These are phyloP conservation scores for Fomitiporia mediterranea DNA, from an alignment of 1,284 basidiomycete genomes.

Conservation along the genomic window DNA sequence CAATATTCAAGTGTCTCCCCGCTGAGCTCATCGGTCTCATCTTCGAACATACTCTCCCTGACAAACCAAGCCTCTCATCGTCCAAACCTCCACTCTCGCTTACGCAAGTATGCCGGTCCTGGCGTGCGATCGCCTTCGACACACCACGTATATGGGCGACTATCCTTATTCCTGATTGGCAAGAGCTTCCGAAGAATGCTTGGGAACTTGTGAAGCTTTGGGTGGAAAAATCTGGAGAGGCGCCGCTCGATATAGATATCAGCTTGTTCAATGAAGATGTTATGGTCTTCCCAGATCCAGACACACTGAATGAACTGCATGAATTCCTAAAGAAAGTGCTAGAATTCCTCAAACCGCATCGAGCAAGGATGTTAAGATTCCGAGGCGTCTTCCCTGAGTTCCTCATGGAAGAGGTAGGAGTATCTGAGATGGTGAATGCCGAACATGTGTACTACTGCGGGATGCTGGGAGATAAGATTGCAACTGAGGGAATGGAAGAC, in stretches of 20 bases:
- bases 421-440: constrained; percentile 12
- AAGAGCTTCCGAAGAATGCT: not conserved
- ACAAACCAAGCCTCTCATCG: not conserved
- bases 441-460: constrained; percentile 11
- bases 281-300: constrained; percentile 4
- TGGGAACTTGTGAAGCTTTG: constrained; percentile 13
- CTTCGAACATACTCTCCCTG: constrained; percentile 6
- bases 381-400: constrained; percentile 15
- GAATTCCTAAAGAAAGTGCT: not conserved
- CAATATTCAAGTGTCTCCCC: not conserved
- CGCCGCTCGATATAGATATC: constrained; percentile 8
- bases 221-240: constrained; percentile 3
- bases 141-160: constrained; percentile 2
- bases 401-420: constrained; percentile 10
- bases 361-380: constrained; percentile 1
- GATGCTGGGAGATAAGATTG: constrained; percentile 6
- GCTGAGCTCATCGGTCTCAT: constrained; percentile 8
- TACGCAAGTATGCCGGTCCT: constrained; percentile 5
- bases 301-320: not conserved
- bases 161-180: constrained; percentile 8
- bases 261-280: constrained; percentile 15
- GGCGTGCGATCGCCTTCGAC: constrained; percentile 1
- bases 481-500: not conserved
- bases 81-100: not conserved
- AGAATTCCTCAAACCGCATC: constrained; percentile 9